phyloP scores from a whole-genome alignment of 2,329 filamentous ascomycete genomes.

The Diaporthe sp. region DNA sequence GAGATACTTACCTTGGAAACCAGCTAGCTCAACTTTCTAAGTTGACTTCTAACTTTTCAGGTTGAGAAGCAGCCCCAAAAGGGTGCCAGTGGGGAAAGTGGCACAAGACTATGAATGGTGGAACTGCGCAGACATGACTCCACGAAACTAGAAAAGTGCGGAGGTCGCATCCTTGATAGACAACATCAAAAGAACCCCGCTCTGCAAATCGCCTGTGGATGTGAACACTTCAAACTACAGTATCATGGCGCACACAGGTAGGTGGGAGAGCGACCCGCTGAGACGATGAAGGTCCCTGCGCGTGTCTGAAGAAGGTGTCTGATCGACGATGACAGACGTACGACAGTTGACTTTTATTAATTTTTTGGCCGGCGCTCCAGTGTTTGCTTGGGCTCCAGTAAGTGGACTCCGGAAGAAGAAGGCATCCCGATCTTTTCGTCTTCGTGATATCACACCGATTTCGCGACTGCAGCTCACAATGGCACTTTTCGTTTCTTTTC shows the following conservation, averaged over 20 bases:
- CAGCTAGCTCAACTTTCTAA: too few relatives aligned
- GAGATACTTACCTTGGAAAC: not conserved
- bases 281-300: not conserved
- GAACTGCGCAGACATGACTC: not conserved
- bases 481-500: conserved; percentile 10
- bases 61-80: not conserved
- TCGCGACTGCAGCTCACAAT: conserved; percentile 24
- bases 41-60: not conserved
- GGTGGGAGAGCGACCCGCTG: not conserved
- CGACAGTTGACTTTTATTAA: conserved; percentile 16
- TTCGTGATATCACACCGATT: conserved; percentile 16
- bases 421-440: conserved; percentile 19
- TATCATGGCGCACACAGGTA: not conserved
- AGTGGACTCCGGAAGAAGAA: conserved; percentile 30
- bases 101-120: conserved; percentile 16
- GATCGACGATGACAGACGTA: not conserved
- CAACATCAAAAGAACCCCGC: not conserved
- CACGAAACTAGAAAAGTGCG: conserved; percentile 12
- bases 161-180: not conserved
- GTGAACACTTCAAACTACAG: not conserved
- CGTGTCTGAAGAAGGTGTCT: not conserved
- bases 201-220: not conserved
- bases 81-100: conserved; percentile 5
- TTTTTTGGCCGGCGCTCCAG: conserved; percentile 29
- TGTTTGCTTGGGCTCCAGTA: conserved; percentile 29